A percentile compares a stretch with the other conserved stretches of the same genome.
phyloP scores from a whole-genome alignment of 306 rosid species.

The Fragaria nilgerrensis region DNA sequence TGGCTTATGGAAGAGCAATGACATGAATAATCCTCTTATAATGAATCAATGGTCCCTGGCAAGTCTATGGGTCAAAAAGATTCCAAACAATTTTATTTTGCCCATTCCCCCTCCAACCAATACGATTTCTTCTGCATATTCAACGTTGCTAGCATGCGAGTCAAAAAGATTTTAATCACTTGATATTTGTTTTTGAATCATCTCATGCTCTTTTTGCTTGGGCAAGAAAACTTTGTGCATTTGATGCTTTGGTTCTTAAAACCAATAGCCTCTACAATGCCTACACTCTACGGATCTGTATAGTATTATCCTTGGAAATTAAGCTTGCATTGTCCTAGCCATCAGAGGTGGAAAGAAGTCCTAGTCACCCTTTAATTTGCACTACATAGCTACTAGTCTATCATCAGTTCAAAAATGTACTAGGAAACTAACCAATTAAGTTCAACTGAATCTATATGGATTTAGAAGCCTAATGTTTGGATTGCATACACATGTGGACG shows the following conservation, averaged over 20 bases:
- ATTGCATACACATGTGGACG: background rate
- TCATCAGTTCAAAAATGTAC: background rate
- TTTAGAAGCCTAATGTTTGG: background rate
- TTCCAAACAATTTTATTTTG: background rate
- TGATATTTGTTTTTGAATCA: background rate
- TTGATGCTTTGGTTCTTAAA: background rate
- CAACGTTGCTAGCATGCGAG: background rate
- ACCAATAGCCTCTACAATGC: background rate
- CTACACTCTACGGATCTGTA: background rate
- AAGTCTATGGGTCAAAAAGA: background rate
- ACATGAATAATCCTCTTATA: background rate
- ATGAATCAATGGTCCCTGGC: background rate
- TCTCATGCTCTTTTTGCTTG: background rate
- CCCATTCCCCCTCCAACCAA: background rate
- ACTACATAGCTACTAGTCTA: background rate
- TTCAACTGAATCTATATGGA: background rate
- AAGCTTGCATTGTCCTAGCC: conserved; percentile 7
- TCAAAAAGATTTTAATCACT: background rate
- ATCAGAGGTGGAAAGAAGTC: background rate
- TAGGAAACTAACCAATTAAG: background rate
- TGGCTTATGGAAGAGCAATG: background rate
- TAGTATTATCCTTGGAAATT: background rate
- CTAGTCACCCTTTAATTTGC: background rate
- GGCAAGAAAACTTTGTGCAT: too few species aligned
- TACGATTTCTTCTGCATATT: background rate